Evolutionary conservation across 352 stramenopile genomes (phyloP), one percentile per base, ranked within the genome.

Genomic region (Blastocystis sp.): DNA sequence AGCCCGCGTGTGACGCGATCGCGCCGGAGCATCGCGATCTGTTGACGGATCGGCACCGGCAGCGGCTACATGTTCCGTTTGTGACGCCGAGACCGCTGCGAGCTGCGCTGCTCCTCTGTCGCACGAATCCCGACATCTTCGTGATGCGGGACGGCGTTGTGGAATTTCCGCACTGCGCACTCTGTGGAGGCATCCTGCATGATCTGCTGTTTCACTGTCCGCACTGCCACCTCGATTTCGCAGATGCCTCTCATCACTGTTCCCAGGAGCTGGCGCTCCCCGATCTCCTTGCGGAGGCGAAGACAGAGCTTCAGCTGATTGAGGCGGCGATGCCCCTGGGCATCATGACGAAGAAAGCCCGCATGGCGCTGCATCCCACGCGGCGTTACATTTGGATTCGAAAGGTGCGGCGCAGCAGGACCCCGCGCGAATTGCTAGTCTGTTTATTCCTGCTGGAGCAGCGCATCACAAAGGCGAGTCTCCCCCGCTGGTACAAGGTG

Each of bases 381-480:
- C 29, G 24, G 34, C 48, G 48, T 65, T 40, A 29, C 32, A 64
- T 48, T 21, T 63, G 69, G 27, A 64, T n/a, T 40, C 34, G 53
- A 29, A 64, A 27, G n/a, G 48, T 81, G 51, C 34, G 40, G 24
- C 11, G 34, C 8, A 36, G 21, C 8, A 36, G 2, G n/a, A 64
- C 8, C 21, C n/a, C 46, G 0, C 18, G 16, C n/a, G 14, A 81
- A 42, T 61, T 81, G 3, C 40, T 81, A 44, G 27, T 44, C 11
- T 57, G 46, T 63, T 27, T 81, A 29, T 48, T 81, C 7, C 11
- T 81, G 7, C 18, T 81, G 27, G 69, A 81, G 53, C 24, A 44
- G 11, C 42, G 36, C 27, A 64, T 81, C 32, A 24, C 69, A 16
- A 81, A 81, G 32, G 48, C 14, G 36, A 40, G 69, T 29, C 27